Base-by-base conservation (phyloP, 2,329 filamentous ascomycete species). In the Cryphonectria carpinicola region DNA sequence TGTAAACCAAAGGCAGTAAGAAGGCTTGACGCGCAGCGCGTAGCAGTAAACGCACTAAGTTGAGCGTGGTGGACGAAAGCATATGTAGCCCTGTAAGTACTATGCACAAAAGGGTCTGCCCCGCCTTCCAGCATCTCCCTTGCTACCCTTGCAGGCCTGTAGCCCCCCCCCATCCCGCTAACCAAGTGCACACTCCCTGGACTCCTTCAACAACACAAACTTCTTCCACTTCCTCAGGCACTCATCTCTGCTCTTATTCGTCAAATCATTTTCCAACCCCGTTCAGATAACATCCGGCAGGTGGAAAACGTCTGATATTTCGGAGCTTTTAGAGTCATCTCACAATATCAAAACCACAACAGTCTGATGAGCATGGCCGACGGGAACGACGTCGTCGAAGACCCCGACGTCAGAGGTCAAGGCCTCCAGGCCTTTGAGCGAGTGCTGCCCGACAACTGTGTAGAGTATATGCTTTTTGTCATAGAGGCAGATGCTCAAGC, bases 391-490 rank as follows among this genome's bases (percentile, higher is more conserved):
- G 25, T 43, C 54, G 54, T 37, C 11, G 77, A 79, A 77, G 73
- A 75, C 66, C 69, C 68, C 22, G 71, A 75, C 61, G 76, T 76
- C 3, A 76, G 74, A 49, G 74, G 75, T 28, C 74, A 78, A 11
- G 74, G 73, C 19, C 79, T 78, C 60, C 76, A 76, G 25, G 78
- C 74, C 11, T 78, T 80, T 67, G 75, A 77, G 25, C 78, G 77
- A 58, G 79, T 79, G 71, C 84, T 97, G 0, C 89, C 93, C 0
- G 94, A 98, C 65, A 94, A 97, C 79, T 93, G 90, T 73, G 90
- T 97, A 67, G 93, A 97, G 79, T 98, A 97, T 80, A 88, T 91
- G 68, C 84, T 98, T 37, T 93, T 95, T 78, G 81, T 94, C 66
- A 82, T 95, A 73, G 87, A 93, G 72, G 78, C 85, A 22, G 83